Base-by-base conservation (phyloP, 129 eudicot genomes). In the Glebionis coronaria region DNA sequence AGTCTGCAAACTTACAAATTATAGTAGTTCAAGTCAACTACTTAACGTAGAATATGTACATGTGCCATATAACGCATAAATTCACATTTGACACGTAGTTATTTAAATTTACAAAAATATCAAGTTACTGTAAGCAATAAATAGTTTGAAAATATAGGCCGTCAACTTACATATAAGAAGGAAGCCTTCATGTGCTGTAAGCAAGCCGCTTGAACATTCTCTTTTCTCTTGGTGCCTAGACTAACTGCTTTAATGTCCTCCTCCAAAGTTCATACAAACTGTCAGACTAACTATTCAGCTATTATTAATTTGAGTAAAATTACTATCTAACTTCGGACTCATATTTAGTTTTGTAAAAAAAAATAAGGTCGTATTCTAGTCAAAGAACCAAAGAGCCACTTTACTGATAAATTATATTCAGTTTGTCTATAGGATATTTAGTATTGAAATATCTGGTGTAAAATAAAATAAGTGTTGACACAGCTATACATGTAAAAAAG, bases 211-310 rank as follows among this genome's bases (percentile, higher is more conserved):
- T 88, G 59, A 76, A 84, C 95, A 51, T 88, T 92, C 66, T 73
- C 73, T 82, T 89, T 93, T 44, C 85, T 78, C 82, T 88, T 93
- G 35, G 76, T 79, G 27, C 97, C 95, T n/a, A 73, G 58, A 78
- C 97, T 86, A 69, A 93, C 97, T 44, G 82, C 95, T 80, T 78
- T 93, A 95, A 93, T 93, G 71, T 93, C 97, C 70, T 75, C 68
- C 78, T 93, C 99, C 99, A 93, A 31, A 93, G 82, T 73, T 93
- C 97, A 77, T 93, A 81, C 38, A 83, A 35, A 63, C 16, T 21
- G 35, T 18, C 49, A 59, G 70, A 69, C 18, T 19, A 5, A 57
- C 68, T 27, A 29, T 3, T 18, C 3, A 40, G 13, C 25, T 3
- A 2, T 18, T 42, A 53, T 25, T 4, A 1, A 56, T 23, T 8